Evolutionary conservation across 2,329 filamentous ascomycete genomes (phyloP), one percentile per base, ranked within the genome.

Genomic region (Arthroderma sp.): DNA sequence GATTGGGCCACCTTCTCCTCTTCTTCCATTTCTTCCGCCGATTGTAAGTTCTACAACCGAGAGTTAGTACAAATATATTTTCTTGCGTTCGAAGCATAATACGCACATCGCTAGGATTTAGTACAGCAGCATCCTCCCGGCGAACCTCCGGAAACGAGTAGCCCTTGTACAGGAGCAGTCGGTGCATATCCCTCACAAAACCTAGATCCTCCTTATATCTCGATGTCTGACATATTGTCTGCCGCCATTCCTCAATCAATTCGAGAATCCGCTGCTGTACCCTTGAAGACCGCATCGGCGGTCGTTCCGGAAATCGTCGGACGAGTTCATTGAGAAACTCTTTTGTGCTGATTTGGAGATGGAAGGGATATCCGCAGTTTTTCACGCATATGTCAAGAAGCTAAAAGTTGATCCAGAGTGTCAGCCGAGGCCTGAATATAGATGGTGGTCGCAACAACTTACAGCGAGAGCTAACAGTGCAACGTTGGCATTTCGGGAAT

Each of bases 311-410:
- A 58, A 98, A 98, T 53, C 91, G 78, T 54, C 91, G 81, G 50
- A 98, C 91, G 48, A 98, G 80, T 70, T 98, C 91, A 68, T 98
- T 98, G 56, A 98, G 79, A 57, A 98, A 98, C 59, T 98, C 91
- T 65, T 98, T 98, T 54, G 91, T 96, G 65, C 85, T 88, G 61
- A 98, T 95, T 66, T 98, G 91, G 47, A 98, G 79, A 61, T 98
- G 91, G 66, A 98, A 98, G 1, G 91, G 88, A 63, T 98, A 98
- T 56, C 91, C 91, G 74, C 91, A 98, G 69, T 98, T 98, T 73
- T 98, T 98, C 66, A 96, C 91, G 66, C 91, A 96, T 51, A 96
- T 96, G 64, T 98, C 91, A 61, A 98, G 84, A 54, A 98, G 78
- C 69, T 82, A 57, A 47, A 60, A 42, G 27, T 44, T 32, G 10